phyloP scores from a whole-genome alignment of 495 filamentous ascomycete species.

The Aspergillus funiculosus region DNA sequence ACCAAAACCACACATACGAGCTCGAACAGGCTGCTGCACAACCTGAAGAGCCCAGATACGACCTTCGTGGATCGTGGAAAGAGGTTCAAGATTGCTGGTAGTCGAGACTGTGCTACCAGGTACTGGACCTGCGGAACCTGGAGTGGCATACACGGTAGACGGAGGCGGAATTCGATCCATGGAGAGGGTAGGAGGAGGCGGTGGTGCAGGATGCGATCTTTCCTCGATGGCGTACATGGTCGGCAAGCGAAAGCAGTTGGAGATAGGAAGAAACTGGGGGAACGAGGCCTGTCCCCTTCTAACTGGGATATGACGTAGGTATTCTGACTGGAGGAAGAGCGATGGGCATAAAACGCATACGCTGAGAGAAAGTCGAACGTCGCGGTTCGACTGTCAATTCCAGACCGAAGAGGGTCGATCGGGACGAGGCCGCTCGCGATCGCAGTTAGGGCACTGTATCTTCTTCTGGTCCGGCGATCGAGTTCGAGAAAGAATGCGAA shows the following conservation, averaged over 20 bases:
- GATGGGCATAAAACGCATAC: slow-evolving; percentile 2
- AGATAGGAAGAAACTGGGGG: slow-evolving; percentile 8
- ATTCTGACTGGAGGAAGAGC: not conserved
- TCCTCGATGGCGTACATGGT: slow-evolving; percentile 45
- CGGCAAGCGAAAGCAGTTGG: not conserved
- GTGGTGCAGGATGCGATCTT: slow-evolving; percentile 37
- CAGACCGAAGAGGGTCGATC: slow-evolving; percentile 26
- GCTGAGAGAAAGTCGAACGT: slow-evolving; percentile 31
- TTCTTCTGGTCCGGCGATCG: not conserved
- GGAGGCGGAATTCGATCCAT: slow-evolving; percentile 46
- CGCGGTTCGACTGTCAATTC: too few relatives aligned
- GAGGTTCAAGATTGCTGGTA: slow-evolving; percentile 34
- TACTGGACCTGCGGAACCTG: slow-evolving; percentile 26
- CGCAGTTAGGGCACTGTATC: slow-evolving; percentile 1
- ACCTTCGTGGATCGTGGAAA: slow-evolving; percentile 40
- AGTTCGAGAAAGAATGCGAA: not conserved
- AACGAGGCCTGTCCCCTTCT: not conserved
- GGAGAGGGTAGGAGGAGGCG: slow-evolving; percentile 39
- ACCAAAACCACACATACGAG: slow-evolving; percentile 98
- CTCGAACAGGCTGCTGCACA: slow-evolving; percentile 86
- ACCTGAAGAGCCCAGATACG: slow-evolving; percentile 66
- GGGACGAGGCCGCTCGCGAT: slow-evolving; percentile 10
- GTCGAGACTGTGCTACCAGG: slow-evolving; percentile 24
- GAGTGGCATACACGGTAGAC: slow-evolving; percentile 38
- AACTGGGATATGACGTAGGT: not conserved